Evolutionary conservation across 164 flowering plant genomes (phyloP), one percentile per base, ranked within the genome.

Genomic region (Chimonanthus praecox): DNA sequence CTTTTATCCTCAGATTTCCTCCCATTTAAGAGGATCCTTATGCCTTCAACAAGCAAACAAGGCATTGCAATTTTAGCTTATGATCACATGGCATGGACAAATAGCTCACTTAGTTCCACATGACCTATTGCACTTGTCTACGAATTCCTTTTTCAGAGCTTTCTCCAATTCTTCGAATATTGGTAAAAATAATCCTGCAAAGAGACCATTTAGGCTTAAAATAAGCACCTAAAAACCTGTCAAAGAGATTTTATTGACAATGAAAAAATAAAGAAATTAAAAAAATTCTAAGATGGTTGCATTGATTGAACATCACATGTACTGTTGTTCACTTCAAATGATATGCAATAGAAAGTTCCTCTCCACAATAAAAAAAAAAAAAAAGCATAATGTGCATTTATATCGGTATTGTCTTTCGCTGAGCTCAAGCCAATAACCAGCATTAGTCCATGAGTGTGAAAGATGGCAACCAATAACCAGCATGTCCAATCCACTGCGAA

Each of bases 161-260:
- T 78, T 84, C 82, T 91, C 94, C 76, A 91, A 71, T 54, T 64
- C 74, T 47, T 80, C 83, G 69, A 89, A 79, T 64, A 84, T 73
- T 51, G 67, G 58, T 3, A 85, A 76, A 68, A 91, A 87, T 9
- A 70, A 20, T 62, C 89, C 93, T 89, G 92, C 82, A 82, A 74
- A 50, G 63, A 64, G 11, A 64, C 21, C 5, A 49, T 60, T 69
- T 21, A 51, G 60, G 60, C 60, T 54, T 54, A n/a, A 54, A 3
- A 54, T 13, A 54, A n/a, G 10, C 60, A 4, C 16, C 60, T 11
- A 54, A 54, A 11, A 54, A 54, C 51, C 6, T 9, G 9, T 51
- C 20, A 60, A 49, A 49, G 51, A 9, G 9, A 9, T 54, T 54
- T 13, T n/a, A 54, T 11, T 13, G 1, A 54, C 16, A 54, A 54